Evolutionary conservation across 768 basidiomycete genomes (phyloP).

Genomic region (Amanita fuliginea): DNA sequence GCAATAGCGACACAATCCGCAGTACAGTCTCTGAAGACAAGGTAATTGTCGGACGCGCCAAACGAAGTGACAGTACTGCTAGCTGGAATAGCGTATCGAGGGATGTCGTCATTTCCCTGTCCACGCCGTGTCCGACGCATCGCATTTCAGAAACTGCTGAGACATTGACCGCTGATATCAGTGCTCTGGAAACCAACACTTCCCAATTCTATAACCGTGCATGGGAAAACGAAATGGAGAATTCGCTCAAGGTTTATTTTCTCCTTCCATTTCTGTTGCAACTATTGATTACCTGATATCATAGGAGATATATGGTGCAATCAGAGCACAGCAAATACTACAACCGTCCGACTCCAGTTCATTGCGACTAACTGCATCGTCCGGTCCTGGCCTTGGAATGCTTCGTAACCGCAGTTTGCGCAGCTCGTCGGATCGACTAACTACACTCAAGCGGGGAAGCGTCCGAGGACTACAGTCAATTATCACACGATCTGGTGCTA

Average conservation of each 20-base stretch:
- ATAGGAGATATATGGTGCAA: constrained; percentile 90
- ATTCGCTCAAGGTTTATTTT: constrained; percentile 58
- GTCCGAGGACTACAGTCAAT: constrained; percentile 83
- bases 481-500: constrained; percentile 51
- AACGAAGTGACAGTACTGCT: constrained; percentile 74
- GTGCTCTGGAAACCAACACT: constrained; percentile 17
- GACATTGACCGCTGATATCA: constrained; percentile 9
- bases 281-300: constrained; percentile 1
- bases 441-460: constrained; percentile 80
- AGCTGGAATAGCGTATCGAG: constrained; percentile 76
- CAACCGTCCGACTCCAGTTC: constrained; percentile 54
- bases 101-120: constrained; percentile 38
- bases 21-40: constrained; percentile 20
- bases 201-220: constrained; percentile 43
- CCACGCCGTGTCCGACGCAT: constrained; percentile 21
- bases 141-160: not conserved
- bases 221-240: constrained; percentile 87
- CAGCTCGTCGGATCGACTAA: constrained; percentile 57
- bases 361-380: constrained; percentile 41
- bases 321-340: constrained; percentile 85
- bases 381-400: constrained; percentile 41
- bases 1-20: constrained; percentile 43
- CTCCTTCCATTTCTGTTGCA: not conserved
- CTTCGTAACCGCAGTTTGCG: constrained; percentile 67
- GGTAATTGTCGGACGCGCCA: constrained; percentile 21